A percentile compares a stretch with the other conserved stretches of the same genome.
Evolutionary conservation across 2,329 filamentous ascomycete species (phyloP).

Genomic region (Setomelanomma holmii): DNA sequence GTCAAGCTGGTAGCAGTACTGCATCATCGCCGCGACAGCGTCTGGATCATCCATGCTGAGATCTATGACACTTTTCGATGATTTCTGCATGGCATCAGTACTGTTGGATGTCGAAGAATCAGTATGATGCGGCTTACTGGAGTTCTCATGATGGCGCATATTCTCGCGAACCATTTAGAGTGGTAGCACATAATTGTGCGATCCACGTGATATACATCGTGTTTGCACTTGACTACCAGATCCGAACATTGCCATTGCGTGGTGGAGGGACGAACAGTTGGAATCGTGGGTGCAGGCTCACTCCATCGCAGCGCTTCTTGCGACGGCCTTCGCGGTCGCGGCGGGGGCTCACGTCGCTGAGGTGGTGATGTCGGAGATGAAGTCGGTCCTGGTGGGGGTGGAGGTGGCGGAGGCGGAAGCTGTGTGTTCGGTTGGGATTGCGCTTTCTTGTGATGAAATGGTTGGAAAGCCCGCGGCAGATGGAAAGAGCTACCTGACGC

Average conservation of each 20-base stretch:
- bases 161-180: slow-evolving; percentile 38
- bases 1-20: slow-evolving; percentile 42
- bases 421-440: slow-evolving; percentile 8
- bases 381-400: slow-evolving; percentile 4
- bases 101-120: not conserved
- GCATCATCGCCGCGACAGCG: slow-evolving; percentile 43
- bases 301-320: slow-evolving; percentile 1
- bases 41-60: slow-evolving; percentile 39
- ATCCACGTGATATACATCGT: slow-evolving; percentile 40
- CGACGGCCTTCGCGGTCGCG: slow-evolving; percentile 1
- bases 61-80: slow-evolving; percentile 34
- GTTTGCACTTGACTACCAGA: slow-evolving; percentile 34
- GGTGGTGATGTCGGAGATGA: slow-evolving; percentile 10
- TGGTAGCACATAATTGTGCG: slow-evolving; percentile 40
- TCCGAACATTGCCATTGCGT: slow-evolving; percentile 33
- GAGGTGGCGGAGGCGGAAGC: not conserved
- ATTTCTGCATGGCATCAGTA: slow-evolving; percentile 27
- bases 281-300: not conserved
- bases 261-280: not conserved
- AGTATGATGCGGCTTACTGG: slow-evolving; percentile 14
- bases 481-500: slow-evolving; percentile 16
- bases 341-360: slow-evolving; percentile 1
- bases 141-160: slow-evolving; percentile 34
- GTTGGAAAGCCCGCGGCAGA: slow-evolving; percentile 15
- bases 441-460: slow-evolving; percentile 18